Evolutionary conservation across 441 rosid genomes (phyloP).

Genomic region (Melastoma candidum): DNA sequence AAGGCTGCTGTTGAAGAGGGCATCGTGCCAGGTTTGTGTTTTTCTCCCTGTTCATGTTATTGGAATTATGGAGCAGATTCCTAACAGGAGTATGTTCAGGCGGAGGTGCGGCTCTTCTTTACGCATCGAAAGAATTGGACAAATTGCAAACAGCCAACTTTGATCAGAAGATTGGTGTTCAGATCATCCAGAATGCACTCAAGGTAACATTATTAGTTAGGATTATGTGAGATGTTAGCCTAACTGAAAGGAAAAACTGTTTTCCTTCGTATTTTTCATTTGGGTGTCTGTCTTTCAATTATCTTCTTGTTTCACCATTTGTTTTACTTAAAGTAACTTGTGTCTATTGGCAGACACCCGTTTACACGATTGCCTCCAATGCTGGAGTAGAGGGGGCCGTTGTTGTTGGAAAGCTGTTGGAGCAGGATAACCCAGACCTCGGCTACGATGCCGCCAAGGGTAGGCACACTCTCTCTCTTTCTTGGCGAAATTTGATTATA

Average conservation of each 20-base stretch:
- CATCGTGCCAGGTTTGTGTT: constrained; percentile 58
- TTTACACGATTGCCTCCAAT: constrained; percentile 62
- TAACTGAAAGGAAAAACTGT: no score
- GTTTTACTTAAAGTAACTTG: background rate
- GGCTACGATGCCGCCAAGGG: constrained; percentile 94
- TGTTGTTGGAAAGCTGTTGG: constrained; percentile 83
- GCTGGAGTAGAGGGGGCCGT: constrained; percentile 92
- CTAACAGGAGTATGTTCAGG: constrained; percentile 25
- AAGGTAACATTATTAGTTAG: constrained; percentile 29
- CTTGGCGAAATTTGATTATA: background rate
- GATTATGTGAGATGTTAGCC: no score
- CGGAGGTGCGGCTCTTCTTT: constrained; percentile 83
- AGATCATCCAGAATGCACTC: constrained; percentile 78
- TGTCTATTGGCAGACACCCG: constrained; percentile 51
- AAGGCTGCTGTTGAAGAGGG: constrained; percentile 96
- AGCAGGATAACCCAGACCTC: constrained; percentile 68
- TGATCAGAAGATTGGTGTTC: constrained; percentile 83
- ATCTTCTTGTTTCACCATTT: no score
- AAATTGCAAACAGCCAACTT: constrained; percentile 70
- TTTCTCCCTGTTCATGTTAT: background rate
- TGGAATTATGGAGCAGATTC: background rate
- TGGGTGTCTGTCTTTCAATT: no score
- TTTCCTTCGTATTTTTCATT: no score
- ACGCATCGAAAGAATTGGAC: constrained; percentile 67
- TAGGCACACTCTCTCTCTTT: constrained; percentile 6